Base-by-base conservation (phyloP, 2,329 filamentous ascomycete genomes). In the Neocatenulostroma microsporum region DNA sequence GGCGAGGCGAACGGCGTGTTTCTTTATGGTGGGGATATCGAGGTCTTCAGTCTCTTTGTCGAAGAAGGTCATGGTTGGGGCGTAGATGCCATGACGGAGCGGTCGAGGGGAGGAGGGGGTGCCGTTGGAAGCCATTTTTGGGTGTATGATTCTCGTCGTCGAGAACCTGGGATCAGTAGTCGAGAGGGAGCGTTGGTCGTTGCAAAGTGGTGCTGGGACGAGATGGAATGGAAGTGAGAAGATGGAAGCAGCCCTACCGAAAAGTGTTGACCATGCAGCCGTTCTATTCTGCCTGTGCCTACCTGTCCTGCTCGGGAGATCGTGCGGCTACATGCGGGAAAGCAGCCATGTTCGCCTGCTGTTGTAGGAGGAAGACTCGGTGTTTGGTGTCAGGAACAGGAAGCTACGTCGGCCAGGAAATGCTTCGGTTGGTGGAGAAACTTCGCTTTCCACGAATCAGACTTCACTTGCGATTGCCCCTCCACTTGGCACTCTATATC, bases 51-150 rank as follows among this genome's bases (percentile, higher is more conserved):
- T 91, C 47, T 80, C 74, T 5, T 81, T 72, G 63, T 89, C 70
- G 69, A 94, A 94, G 62, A 94, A 93, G 54, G 85, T 93, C 79
- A 91, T 85, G 42, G 83, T 89, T 18, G 86, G 86, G 42, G 83
- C 83, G 62, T 91, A 93, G 59, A 91, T 87, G 58, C 85, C 84
- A 54, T 81, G 80, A 29, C 82, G 81, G 37, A 93, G 74, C 46
- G 80, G 71, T n/a, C 68, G 72, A 41, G 61, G 46, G 21, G 36
- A 24, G 21, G 37, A 32, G 12, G n/a, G n/a, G n/a, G 35, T 21
- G 36, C 44, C 46, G 35, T 48, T 53, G 38, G 56, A 39, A 39
- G 49, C 56, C 62, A 55, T 65, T 12, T 29, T 37, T n/a, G 15
- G 13, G 15, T 7, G 12, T 11, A 25, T 25, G 23, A 10, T 11